phyloP scores from a whole-genome alignment of 2,329 filamentous ascomycete genomes.

The Fusarium gaditjirri region DNA sequence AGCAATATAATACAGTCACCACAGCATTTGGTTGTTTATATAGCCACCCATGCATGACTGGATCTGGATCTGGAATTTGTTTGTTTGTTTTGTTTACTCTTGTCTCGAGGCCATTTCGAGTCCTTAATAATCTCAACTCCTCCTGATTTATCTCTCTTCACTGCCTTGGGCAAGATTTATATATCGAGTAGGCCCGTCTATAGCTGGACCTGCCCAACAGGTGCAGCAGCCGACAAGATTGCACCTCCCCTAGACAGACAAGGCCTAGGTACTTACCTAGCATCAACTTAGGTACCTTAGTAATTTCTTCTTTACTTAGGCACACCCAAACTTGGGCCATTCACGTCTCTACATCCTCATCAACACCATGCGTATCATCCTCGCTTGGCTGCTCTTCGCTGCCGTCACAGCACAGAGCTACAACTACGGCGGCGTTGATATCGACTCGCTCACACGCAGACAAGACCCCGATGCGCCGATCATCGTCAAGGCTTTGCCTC shows the following conservation, averaged over 20 bases:
- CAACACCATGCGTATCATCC: constrained; percentile 25
- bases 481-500: constrained; percentile 57
- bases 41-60: background rate
- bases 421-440: constrained; percentile 63
- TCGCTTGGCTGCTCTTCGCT: constrained; percentile 19
- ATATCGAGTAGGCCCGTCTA: background rate
- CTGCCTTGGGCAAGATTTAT: background rate
- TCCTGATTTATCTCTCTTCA: background rate
- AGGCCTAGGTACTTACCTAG: background rate
- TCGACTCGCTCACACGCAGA: constrained; percentile 54
- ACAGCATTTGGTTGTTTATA: background rate
- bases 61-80: too few relatives aligned
- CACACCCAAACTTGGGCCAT: background rate
- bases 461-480: constrained; percentile 51
- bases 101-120: background rate
- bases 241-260: background rate
- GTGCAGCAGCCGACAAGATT: background rate
- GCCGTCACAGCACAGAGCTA: constrained; percentile 51
- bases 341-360: background rate
- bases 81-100: background rate
- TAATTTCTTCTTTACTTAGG: background rate
- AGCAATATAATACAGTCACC: background rate
- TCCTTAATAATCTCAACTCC: background rate
- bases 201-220: constrained; percentile 5
- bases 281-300: too few relatives aligned